These are phyloP conservation scores for Claviceps spartinae DNA, from an alignment of 2,329 filamentous ascomycete species.

Conservation along the genomic window DNA sequence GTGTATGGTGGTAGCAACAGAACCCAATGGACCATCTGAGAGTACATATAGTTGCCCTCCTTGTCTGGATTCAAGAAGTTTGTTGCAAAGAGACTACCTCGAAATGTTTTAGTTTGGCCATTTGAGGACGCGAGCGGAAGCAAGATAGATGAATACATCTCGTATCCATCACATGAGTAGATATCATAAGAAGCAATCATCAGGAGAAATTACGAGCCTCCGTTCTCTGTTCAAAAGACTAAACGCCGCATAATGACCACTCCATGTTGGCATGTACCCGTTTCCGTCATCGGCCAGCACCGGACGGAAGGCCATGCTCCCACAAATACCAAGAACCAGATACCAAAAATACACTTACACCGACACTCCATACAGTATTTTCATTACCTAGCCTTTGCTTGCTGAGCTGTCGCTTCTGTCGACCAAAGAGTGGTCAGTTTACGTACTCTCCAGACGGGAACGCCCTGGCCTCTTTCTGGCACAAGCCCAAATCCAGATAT, in stretches of 20 bases:
- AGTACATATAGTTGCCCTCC: no score
- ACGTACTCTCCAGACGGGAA: neutral
- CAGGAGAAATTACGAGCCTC: neutral
- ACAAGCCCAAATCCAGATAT: no score
- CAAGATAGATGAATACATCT: no score
- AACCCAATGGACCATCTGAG: neutral
- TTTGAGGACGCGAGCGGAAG: no score
- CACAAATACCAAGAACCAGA: no score
- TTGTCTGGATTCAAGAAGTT: no score
- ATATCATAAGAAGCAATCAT: neutral
- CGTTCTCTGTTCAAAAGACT: neutral
- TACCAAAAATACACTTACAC: neutral
- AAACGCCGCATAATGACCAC: conserved; percentile 1
- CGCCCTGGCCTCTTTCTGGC: no score
- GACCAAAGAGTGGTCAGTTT: neutral
- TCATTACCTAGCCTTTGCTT: conserved; percentile 38
- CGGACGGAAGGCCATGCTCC: neutral
- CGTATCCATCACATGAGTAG: no score
- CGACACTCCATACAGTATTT: neutral
- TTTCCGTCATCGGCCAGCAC: neutral
- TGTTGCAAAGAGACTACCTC: no score
- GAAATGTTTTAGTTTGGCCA: no score
- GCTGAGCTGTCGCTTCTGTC: conserved; percentile 43
- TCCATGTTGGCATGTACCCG: neutral
- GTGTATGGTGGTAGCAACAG: conserved; percentile 24